Evolutionary conservation across 2,329 filamentous ascomycete genomes (phyloP).

Genomic region (Epichloe bromicola): DNA sequence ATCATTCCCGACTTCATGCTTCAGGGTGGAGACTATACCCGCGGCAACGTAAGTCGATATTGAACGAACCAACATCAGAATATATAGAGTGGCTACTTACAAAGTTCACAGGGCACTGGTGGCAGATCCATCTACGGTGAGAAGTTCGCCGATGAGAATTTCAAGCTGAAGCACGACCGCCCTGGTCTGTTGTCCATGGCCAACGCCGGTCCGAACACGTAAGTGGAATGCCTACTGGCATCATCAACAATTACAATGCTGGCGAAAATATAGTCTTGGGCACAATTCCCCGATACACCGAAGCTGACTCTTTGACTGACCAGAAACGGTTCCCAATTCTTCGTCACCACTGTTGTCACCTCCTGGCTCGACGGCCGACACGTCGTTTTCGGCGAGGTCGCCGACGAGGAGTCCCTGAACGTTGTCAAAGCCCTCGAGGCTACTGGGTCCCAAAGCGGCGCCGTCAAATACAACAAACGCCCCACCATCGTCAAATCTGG

Average conservation of each 20-base stretch:
- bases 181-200: slow-evolving; percentile 86
- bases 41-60: slow-evolving; percentile 59
- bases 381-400: slow-evolving; percentile 73
- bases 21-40: slow-evolving; percentile 92
- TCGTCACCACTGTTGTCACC: slow-evolving; percentile 86
- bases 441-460: slow-evolving; percentile 40
- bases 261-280: not conserved
- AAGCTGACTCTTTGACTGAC: not conserved
- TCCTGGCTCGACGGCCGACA: slow-evolving; percentile 75
- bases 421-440: slow-evolving; percentile 51
- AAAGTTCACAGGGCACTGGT: slow-evolving; percentile 61
- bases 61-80: not conserved
- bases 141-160: slow-evolving; percentile 93
- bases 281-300: not conserved
- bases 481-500: slow-evolving; percentile 46
- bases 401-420: slow-evolving; percentile 32
- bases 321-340: slow-evolving; percentile 97
- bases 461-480: slow-evolving; percentile 41
- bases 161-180: slow-evolving; percentile 57
- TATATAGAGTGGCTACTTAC: slow-evolving; percentile 5
- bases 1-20: slow-evolving; percentile 92
- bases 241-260: not conserved
- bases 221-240: slow-evolving; percentile 18
- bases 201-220: slow-evolving; percentile 91
- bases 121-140: slow-evolving; percentile 92